phyloP scores from a whole-genome alignment of 148 eudicot genomes.

The Heliosperma pusillum region DNA sequence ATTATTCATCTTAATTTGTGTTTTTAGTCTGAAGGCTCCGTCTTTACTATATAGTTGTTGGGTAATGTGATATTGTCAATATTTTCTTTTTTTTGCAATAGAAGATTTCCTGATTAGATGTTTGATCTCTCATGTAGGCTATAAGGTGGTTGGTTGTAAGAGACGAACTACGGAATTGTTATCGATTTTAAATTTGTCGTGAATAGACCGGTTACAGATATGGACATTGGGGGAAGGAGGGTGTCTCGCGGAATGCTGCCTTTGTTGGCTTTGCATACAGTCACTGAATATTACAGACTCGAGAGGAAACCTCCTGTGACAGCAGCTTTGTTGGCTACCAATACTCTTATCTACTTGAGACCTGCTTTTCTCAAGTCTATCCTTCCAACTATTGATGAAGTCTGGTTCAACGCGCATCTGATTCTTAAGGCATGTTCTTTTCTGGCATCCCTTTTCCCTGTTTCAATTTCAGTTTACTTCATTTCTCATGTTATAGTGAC shows the following conservation, averaged over 20 bases:
- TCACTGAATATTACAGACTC: conserved; percentile 39
- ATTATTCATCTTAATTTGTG: too few species aligned
- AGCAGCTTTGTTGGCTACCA: conserved; percentile 44
- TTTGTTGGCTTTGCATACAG: conserved; percentile 39
- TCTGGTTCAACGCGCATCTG: conserved; percentile 41
- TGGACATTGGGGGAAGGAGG: conserved; percentile 42
- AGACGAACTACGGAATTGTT: background rate
- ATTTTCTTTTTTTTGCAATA: background rate
- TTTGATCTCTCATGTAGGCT: conserved; percentile 5
- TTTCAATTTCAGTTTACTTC: background rate
- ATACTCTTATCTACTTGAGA: conserved; percentile 44
- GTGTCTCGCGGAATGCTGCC: conserved; percentile 40
- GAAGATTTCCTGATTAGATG: background rate
- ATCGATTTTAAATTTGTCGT: background rate
- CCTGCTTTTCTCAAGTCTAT: conserved; percentile 41
- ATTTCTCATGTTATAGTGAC: background rate
- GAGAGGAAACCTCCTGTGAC: conserved; percentile 50
- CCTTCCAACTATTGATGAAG: conserved; percentile 34
- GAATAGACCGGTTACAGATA: conserved; percentile 6
- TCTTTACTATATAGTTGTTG: background rate
- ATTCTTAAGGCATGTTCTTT: conserved; percentile 35
- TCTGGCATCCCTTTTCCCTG: background rate
- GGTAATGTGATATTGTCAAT: background rate
- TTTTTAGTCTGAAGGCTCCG: too few species aligned
- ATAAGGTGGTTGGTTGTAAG: background rate